phyloP scores from a whole-genome alignment of 176 grass and related monocot genomes.

The Poa pratensis region DNA sequence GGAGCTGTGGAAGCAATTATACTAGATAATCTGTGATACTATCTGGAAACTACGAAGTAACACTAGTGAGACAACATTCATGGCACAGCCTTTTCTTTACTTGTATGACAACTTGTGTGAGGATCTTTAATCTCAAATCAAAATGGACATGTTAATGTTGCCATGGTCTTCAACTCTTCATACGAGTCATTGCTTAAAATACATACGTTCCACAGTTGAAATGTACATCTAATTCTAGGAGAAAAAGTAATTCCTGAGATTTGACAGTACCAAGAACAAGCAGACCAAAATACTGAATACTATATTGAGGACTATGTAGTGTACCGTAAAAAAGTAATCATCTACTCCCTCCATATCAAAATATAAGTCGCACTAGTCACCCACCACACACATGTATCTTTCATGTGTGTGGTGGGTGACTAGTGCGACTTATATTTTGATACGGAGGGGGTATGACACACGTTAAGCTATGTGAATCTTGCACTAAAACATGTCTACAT shows the following conservation, averaged over 20 bases:
- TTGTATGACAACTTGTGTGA: neutral
- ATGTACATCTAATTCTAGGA: neutral
- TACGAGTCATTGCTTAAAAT: neutral
- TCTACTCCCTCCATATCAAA: no score
- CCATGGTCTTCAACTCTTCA: slow-evolving; percentile 5
- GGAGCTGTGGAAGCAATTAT: neutral
- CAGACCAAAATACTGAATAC: neutral
- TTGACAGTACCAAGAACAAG: neutral
- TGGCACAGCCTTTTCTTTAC: neutral
- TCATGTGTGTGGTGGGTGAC: no score
- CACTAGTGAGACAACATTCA: slow-evolving; percentile 12
- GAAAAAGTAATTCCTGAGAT: neutral
- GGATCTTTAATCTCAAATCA: neutral
- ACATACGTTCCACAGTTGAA: neutral
- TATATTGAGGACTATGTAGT: neutral
- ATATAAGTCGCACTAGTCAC: no score
- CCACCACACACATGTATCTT: no score
- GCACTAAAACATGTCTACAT: no score
- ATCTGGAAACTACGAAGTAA: neutral
- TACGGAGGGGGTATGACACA: no score
- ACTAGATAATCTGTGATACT: neutral
- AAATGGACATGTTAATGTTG: slow-evolving; percentile 8
- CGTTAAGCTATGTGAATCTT: no score
- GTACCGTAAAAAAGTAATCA: neutral
- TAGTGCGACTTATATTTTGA: no score